Evolutionary conservation across 495 filamentous ascomycete species (phyloP), one percentile per base, ranked within the genome.

Genomic region (Podospora bellae-mahoneyi): DNA sequence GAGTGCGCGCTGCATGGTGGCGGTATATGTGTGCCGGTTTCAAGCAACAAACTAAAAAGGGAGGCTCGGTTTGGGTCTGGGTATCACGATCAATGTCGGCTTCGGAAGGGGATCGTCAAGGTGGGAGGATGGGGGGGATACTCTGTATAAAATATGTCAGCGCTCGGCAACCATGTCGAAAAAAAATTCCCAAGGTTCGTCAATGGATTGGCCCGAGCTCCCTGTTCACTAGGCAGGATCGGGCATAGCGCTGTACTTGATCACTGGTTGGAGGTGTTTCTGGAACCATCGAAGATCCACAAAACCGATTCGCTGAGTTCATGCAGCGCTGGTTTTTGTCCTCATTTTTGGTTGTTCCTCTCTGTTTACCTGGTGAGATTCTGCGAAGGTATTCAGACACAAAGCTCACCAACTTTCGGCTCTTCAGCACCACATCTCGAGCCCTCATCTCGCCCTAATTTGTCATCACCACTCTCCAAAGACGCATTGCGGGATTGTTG

Each of bases 1-100:
- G 68, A 81, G 76, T 69, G 77, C 81, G 65, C 82, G 82, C 75
- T 82, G 81, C 82, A 84, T 83, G 59, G 72, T 78, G 69, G 30
- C 60, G 30, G 30, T 32, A 7, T 32, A 4, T 32, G 67, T 62
- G 60, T 61, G 61, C 39, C 39, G 39, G 39, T 48, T 48, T 54
- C 16, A 56, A 71, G 53, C 34, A 62, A 15, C 18, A 32, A 23
- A 23, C 23, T 23, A 23, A 65, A 62, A 64, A 69, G 56, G 39
- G 68, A 26, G 55, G 13, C n/a, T 58, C 39, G 61, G 68, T 34
- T 23, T 23, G 23, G 23, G 23, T 23, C 23, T 10, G 69, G 72
- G 69, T 71, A 74, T 73, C 68, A 69, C 68, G 58, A 68, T 58
- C 68, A 65, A 53, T 57, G 67, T 69, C 55, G 69, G 60, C 28